A percentile compares a stretch with the other conserved stretches of the same genome.
phyloP scores from a whole-genome alignment of 1,284 basidiomycete genomes.

The Marasmius tenuissimus region DNA sequence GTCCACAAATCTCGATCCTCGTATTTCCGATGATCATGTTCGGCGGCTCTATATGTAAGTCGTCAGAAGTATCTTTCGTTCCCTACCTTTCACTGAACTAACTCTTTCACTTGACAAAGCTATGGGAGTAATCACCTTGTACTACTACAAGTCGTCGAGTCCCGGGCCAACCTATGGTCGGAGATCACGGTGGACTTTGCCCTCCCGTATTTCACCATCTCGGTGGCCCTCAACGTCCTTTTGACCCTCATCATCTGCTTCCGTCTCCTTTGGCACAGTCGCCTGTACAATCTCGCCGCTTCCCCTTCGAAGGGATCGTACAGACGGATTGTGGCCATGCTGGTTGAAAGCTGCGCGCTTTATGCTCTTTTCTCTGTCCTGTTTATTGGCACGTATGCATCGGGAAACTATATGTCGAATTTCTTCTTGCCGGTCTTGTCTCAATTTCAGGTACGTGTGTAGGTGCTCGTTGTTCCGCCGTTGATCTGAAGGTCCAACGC shows the following conservation, averaged over 20 bases:
- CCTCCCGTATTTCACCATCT: not conserved
- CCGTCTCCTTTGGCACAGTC: not conserved
- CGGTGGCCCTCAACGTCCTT: not conserved
- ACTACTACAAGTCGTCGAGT: not conserved
- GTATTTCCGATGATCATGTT: not conserved
- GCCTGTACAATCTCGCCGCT: not conserved
- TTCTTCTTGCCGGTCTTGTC: not conserved
- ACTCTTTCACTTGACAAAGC: not conserved
- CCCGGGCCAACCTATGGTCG: not conserved
- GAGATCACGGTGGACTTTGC: not conserved
- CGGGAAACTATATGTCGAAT: not conserved
- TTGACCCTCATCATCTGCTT: not conserved
- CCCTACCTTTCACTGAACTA: too few species aligned
- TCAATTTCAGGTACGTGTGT: not conserved
- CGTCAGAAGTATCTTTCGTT: too few species aligned
- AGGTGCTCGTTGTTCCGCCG: not conserved
- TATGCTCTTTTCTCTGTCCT: not conserved
- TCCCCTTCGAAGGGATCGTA: not conserved
- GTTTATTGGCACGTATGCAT: not conserved
- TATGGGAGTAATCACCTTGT: not conserved
- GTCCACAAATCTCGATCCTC: not conserved
- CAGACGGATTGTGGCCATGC: not conserved
- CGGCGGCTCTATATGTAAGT: not conserved
- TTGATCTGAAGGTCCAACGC: too few species aligned
- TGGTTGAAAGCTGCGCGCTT: not conserved